Percentiles rank a stretch among this genome's conserved stretches.
phyloP scores from a whole-genome alignment of 441 rosid species.

The Erysimum cheiri region DNA sequence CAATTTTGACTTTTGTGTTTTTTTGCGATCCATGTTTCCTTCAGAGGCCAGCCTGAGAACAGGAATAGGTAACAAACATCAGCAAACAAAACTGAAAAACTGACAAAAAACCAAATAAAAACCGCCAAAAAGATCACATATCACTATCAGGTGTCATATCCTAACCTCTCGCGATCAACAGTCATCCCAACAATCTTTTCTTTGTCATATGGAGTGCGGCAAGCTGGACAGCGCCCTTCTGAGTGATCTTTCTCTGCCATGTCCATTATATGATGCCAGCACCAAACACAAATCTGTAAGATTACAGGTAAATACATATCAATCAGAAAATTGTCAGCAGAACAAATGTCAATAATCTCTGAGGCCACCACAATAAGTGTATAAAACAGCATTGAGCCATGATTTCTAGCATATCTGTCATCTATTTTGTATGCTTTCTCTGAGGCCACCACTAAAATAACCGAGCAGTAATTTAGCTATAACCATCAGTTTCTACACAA shows the following conservation, averaged over 20 bases:
- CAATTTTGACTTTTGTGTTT: conserved; percentile 57
- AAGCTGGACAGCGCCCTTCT: conserved; percentile 74
- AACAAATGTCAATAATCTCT: background rate
- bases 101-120: background rate
- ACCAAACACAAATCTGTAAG: conserved; percentile 71
- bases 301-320: conserved; percentile 4
- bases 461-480: background rate
- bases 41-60: conserved; percentile 55
- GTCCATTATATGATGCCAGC: conserved; percentile 70
- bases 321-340: conserved; percentile 6
- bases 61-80: background rate
- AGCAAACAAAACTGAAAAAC: conserved; percentile 5
- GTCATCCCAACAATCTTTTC: conserved; percentile 69
- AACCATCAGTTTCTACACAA: background rate
- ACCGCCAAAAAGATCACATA: background rate
- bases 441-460: background rate
- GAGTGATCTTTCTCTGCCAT: conserved; percentile 67
- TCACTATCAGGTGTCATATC: background rate
- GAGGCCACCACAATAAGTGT: background rate
- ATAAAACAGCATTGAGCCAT: background rate
- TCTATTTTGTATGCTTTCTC: background rate
- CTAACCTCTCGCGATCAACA: conserved; percentile 57
- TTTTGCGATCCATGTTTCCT: conserved; percentile 57
- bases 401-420: background rate
- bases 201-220: conserved; percentile 65